Conservation (phyloP, 2,329 filamentous ascomycete species). For the Phialophora chinensis region DNA sequence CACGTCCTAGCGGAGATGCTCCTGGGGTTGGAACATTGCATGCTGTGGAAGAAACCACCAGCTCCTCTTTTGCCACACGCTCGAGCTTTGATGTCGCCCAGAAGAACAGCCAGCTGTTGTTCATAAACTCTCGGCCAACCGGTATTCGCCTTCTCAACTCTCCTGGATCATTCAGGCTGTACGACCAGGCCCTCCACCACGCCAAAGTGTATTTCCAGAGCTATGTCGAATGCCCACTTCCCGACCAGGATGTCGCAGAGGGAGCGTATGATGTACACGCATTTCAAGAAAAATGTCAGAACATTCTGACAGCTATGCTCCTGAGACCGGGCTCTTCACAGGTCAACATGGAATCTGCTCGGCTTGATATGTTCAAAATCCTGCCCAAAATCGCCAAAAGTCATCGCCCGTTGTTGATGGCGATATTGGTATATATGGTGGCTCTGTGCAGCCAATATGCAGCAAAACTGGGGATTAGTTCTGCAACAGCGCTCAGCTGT, state of each 20-base stretch:
- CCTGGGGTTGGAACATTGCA: not conserved
- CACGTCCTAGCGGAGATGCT: not conserved
- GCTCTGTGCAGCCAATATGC: not conserved
- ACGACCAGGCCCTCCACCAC: constrained; percentile 7
- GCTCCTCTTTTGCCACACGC: not conserved
- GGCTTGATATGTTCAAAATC: not conserved
- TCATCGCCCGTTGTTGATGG: not conserved
- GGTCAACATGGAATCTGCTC: not conserved
- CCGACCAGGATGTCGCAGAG: not conserved
- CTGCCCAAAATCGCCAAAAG: not conserved
- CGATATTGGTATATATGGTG: not conserved
- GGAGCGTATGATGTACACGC: not conserved
- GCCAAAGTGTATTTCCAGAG: constrained; percentile 9
- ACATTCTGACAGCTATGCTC: not conserved
- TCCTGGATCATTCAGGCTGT: not conserved
- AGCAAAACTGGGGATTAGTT: not conserved
- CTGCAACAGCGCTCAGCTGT: not conserved
- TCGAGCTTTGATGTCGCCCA: not conserved
- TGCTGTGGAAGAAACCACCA: not conserved
- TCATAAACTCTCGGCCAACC: not conserved
- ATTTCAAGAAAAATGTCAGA: not conserved
- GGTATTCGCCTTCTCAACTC: constrained; percentile 5
- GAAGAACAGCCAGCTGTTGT: too few species aligned
- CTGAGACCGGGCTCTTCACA: not conserved
- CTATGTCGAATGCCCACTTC: not conserved